phyloP scores from a whole-genome alignment of 1,139 yeast genomes.

The Eremothecium cymbalariae region DNA sequence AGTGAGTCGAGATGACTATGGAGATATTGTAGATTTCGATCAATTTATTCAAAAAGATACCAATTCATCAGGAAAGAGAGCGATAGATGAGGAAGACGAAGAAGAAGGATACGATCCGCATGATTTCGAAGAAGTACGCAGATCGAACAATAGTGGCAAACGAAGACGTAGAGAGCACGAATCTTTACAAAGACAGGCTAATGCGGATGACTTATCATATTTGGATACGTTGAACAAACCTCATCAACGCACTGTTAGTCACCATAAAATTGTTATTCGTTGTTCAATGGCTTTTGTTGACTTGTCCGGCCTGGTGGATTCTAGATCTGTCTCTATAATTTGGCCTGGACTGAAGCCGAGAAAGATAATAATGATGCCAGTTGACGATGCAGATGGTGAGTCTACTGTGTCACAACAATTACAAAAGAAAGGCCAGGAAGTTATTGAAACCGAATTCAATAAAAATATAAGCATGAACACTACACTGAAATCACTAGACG shows the following conservation, averaged over 20 bases:
- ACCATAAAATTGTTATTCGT: slow-evolving; percentile 42
- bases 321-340: slow-evolving; percentile 72
- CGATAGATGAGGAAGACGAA: slow-evolving; percentile 21
- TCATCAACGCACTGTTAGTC: slow-evolving; percentile 35
- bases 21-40: slow-evolving; percentile 65
- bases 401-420: slow-evolving; percentile 12
- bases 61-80: slow-evolving; percentile 15
- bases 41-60: slow-evolving; percentile 33
- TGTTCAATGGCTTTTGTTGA: slow-evolving; percentile 77
- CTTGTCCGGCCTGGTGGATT: slow-evolving; percentile 76
- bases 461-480: slow-evolving; percentile 47
- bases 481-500: slow-evolving; percentile 58
- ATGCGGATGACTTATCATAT: slow-evolving; percentile 38
- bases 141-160: slow-evolving; percentile 24
- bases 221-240: slow-evolving; percentile 59
- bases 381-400: slow-evolving; percentile 20
- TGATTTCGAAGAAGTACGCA: slow-evolving; percentile 15
- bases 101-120: slow-evolving; percentile 9
- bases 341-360: slow-evolving; percentile 75
- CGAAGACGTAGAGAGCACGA: slow-evolving; percentile 14
- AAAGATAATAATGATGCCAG: slow-evolving; percentile 52
- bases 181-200: slow-evolving; percentile 18
- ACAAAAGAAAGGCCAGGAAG: slow-evolving; percentile 31
- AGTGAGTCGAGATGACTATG: slow-evolving; percentile 74
- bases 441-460: slow-evolving; percentile 35